Evolutionary conservation across 192 early-diverging fungal species (phyloP), one percentile per base, ranked within the genome.

Genomic region (Backusella australiensis): DNA sequence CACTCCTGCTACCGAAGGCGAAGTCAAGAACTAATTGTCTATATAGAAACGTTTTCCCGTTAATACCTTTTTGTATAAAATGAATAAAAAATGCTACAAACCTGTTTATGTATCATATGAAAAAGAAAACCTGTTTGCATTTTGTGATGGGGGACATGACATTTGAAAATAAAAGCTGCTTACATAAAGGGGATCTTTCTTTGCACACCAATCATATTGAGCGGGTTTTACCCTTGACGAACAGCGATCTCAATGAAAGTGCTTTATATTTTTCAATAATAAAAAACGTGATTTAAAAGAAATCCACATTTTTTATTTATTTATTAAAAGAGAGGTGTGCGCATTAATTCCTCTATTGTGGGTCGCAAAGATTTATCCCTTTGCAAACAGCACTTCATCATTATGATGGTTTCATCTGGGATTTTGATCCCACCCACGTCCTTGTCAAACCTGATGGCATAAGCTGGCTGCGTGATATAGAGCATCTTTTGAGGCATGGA

Each of bases 391-490:
- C 56, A 12, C 12, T 29, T 63, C 11, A 63, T 4, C 11, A 4
- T 26, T 12, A 11, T 12, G 1, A 63, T 63, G 0, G 12, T 23
- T 12, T 14, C 6, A 0, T 29, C 9, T 26, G 56, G 56, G 6
- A 63, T 11, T 1, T 1, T 14, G 9, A 3, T 0, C 4, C 29
- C 23, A 3, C 23, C 56, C 1, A 12, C 12, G 7, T 8, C 7
- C 12, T 63, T 63, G 7, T 29, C 56, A 8, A 71, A 46, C 11
- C 17, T 42, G 35, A 98, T 97, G 26, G 71, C 56, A 80, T 93
- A 86, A 0, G 84, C 80, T 19, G 91, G 85, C 69, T 96, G 90
- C 1, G 87, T 86, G 56, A 98, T 98, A 0, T 86, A 88, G 4
- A 85, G 85, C 34, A 96, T 72, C 80, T 94, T 96, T 53, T 90